Evolutionary conservation across 2,329 filamentous ascomycete genomes (phyloP).

Genomic region (Fusarium compactum): DNA sequence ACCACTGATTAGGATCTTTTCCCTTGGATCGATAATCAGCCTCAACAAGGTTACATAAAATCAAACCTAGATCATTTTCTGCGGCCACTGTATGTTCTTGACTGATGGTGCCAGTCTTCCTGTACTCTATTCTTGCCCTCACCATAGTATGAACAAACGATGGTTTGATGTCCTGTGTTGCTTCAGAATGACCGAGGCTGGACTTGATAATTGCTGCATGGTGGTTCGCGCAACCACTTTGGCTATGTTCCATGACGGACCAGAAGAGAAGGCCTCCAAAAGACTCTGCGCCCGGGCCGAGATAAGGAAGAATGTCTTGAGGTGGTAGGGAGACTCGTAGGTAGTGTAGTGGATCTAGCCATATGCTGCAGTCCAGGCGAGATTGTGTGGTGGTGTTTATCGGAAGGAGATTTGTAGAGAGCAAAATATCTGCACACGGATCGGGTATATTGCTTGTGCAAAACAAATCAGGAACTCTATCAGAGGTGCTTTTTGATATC

Average conservation of each 20-base stretch:
- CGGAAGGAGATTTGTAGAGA: neutral
- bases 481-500: rapidly evolving
- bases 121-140: slow-evolving; percentile 14
- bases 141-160: slow-evolving; percentile 12
- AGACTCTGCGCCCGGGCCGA: rapidly evolving
- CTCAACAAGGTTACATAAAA: slow-evolving; percentile 10
- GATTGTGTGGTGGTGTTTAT: neutral
- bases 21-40: slow-evolving; percentile 6
- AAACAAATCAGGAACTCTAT: rapidly evolving
- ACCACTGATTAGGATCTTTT: slow-evolving; percentile 15
- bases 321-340: neutral
- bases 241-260: slow-evolving; percentile 18
- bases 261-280: slow-evolving; percentile 6
- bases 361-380: slow-evolving; percentile 15
- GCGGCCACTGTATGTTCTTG: neutral
- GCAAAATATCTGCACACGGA: rapidly evolving
- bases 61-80: slow-evolving; percentile 2
- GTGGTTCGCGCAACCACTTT: neutral
- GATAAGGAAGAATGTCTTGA: slow-evolving; percentile 6
- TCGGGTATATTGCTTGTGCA: rapidly evolving
- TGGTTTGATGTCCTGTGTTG: neutral
- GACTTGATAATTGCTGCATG: neutral
- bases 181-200: neutral
- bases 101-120: neutral
- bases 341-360: slow-evolving; percentile 14